Evolutionary conservation across 805 yeast species (phyloP).

Genomic region (Kuraishia molischiana): DNA sequence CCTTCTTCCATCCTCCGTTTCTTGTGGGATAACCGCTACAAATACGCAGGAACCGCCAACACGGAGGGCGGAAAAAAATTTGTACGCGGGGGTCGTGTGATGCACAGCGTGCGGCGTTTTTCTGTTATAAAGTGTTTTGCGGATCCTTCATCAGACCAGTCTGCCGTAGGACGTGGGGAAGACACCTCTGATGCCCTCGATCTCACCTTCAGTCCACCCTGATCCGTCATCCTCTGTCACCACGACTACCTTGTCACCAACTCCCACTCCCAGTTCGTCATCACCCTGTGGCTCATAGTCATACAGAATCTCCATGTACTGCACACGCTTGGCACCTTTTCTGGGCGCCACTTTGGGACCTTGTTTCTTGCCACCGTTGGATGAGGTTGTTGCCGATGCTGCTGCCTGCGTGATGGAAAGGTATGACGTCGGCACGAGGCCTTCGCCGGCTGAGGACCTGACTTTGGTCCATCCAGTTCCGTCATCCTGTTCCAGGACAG

Average conservation of each 20-base stretch:
- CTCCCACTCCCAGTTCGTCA: constrained; percentile 63
- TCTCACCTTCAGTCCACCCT: constrained; percentile 94
- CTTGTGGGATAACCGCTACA: too few species aligned
- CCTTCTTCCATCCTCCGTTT: background rate
- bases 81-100: too few species aligned
- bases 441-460: constrained; percentile 35
- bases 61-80: too few species aligned
- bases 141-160: constrained; percentile 9
- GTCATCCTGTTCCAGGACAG: constrained; percentile 58
- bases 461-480: constrained; percentile 92
- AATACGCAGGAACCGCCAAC: too few species aligned
- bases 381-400: too few species aligned
- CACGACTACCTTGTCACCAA: constrained; percentile 67
- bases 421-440: constrained; percentile 83
- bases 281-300: constrained; percentile 71
- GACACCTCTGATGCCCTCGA: constrained; percentile 54
- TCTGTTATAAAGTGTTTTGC: too few species aligned
- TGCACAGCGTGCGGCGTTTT: too few species aligned
- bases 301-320: constrained; percentile 60
- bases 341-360: constrained; percentile 81
- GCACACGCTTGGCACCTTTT: constrained; percentile 56
- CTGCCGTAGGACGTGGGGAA: constrained; percentile 74
- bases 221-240: constrained; percentile 64
- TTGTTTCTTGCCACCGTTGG: constrained; percentile 24
- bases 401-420: constrained; percentile 30